Evolutionary conservation across 2,329 filamentous ascomycete species (phyloP).

Genomic region (Stagonosporopsis chrysanthemi): DNA sequence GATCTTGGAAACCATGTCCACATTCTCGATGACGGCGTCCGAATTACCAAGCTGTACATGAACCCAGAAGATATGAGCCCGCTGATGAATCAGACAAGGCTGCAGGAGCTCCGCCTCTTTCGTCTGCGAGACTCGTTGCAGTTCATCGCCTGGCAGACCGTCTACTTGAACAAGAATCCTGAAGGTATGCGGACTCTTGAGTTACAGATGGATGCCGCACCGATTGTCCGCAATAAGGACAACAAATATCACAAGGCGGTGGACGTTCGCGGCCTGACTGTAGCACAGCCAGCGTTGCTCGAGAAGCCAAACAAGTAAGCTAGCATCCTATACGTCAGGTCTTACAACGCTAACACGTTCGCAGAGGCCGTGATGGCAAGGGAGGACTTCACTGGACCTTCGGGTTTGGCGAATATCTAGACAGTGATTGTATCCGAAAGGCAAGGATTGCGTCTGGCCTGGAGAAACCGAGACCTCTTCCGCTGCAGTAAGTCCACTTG

Average conservation of each 20-base stretch:
- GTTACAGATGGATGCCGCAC: constrained; percentile 36
- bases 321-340: not conserved
- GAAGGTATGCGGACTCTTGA: constrained; percentile 35
- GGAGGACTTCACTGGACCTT: constrained; percentile 37
- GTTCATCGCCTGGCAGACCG: constrained; percentile 41
- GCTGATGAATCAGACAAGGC: constrained; percentile 30
- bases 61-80: constrained; percentile 33
- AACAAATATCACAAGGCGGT: constrained; percentile 33
- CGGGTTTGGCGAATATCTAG: constrained; percentile 47
- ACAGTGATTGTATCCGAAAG: constrained; percentile 41
- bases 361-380: constrained; percentile 39
- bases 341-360: not conserved
- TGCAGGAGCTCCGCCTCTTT: constrained; percentile 41
- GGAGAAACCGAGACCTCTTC: constrained; percentile 32
- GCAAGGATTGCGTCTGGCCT: constrained; percentile 38
- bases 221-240: constrained; percentile 33
- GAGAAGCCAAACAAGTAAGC: constrained; percentile 37
- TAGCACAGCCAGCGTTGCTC: constrained; percentile 22
- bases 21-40: constrained; percentile 22
- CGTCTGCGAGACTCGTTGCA: constrained; percentile 39
- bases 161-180: constrained; percentile 34
- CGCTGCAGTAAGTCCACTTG: constrained; percentile 24
- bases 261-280: constrained; percentile 32
- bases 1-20: constrained; percentile 36
- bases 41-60: constrained; percentile 32